Conservation (phyloP, 1,284 basidiomycete genomes). For the Melanopsichium pennsylvanicum region DNA sequence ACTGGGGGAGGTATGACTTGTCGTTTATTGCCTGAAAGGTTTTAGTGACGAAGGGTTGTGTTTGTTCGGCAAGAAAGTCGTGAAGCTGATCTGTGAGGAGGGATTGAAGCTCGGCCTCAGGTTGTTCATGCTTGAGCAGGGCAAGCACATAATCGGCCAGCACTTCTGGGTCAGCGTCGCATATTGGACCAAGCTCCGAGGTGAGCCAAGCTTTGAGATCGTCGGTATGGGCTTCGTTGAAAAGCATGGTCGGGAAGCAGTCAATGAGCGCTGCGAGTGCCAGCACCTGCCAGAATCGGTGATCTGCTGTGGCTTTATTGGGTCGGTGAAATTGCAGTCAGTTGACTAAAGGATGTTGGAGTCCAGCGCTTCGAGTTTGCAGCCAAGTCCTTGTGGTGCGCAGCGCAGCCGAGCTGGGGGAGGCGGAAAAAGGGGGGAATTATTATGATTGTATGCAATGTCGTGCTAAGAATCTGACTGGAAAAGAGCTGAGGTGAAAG, state of each 20-base stretch:
- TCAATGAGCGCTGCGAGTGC: too few species aligned
- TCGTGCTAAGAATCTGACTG: too few species aligned
- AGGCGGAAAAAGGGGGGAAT: too few species aligned
- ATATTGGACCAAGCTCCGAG: constrained; percentile 68
- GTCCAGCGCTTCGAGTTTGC: too few species aligned
- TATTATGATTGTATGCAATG: too few species aligned
- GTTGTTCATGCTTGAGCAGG: constrained; percentile 86
- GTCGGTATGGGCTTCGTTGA: constrained; percentile 49
- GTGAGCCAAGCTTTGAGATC: constrained; percentile 60
- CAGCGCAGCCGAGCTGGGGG: too few species aligned
- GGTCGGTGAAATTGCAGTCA: too few species aligned
- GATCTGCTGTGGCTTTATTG: too few species aligned
- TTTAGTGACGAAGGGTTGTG: constrained; percentile 79
- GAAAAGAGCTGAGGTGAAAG: too few species aligned
- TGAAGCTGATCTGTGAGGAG: constrained; percentile 80
- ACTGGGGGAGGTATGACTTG: constrained; percentile 41
- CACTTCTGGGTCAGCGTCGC: constrained; percentile 92
- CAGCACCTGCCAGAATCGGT: too few species aligned
- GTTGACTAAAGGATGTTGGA: too few species aligned
- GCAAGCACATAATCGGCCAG: constrained; percentile 94
- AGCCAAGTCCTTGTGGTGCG: too few species aligned
- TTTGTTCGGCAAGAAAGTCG: constrained; percentile 91
- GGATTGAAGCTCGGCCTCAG: constrained; percentile 81
- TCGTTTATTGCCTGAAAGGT: constrained; percentile 75
- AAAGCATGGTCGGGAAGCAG: constrained; percentile 31